Evolutionary conservation across 495 filamentous ascomycete species (phyloP).

Genomic region (Aspergillus kassunensis): DNA sequence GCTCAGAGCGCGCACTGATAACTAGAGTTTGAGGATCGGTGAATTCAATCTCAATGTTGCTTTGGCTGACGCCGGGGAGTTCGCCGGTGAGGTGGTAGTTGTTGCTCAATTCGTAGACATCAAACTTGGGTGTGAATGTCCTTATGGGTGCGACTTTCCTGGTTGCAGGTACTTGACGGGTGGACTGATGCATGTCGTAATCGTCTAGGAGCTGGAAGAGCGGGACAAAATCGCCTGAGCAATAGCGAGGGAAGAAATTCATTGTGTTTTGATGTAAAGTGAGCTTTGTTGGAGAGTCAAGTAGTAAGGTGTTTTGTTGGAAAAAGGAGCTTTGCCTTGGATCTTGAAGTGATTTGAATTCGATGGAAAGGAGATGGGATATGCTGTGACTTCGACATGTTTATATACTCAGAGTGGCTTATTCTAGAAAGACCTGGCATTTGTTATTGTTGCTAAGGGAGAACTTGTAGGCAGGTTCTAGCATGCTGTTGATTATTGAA

Average conservation of each 20-base stretch:
- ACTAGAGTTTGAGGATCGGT: conserved; percentile 71
- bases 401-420: conserved; percentile 10
- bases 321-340: conserved; percentile 3
- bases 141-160: conserved; percentile 21
- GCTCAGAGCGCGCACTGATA: conserved; percentile 66
- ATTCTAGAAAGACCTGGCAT: conserved; percentile 14
- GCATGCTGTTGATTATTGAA: not conserved
- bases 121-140: conserved; percentile 72
- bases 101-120: conserved; percentile 65
- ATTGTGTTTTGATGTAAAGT: conserved; percentile 43
- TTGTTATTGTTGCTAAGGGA: not conserved
- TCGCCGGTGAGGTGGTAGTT: conserved; percentile 83
- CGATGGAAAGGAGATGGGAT: not conserved
- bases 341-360: not conserved
- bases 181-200: conserved; percentile 54
- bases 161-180: conserved; percentile 14
- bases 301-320: too few relatives aligned
- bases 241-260: conserved; percentile 58
- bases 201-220: conserved; percentile 77
- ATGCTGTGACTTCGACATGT: not conserved
- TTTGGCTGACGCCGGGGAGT: conserved; percentile 75
- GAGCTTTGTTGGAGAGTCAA: too few relatives aligned
- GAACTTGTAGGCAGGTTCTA: not conserved
- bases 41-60: conserved; percentile 80
- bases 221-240: conserved; percentile 52